Base-by-base conservation (phyloP, 2,329 filamentous ascomycete genomes). In the Penicillium nordicum region DNA sequence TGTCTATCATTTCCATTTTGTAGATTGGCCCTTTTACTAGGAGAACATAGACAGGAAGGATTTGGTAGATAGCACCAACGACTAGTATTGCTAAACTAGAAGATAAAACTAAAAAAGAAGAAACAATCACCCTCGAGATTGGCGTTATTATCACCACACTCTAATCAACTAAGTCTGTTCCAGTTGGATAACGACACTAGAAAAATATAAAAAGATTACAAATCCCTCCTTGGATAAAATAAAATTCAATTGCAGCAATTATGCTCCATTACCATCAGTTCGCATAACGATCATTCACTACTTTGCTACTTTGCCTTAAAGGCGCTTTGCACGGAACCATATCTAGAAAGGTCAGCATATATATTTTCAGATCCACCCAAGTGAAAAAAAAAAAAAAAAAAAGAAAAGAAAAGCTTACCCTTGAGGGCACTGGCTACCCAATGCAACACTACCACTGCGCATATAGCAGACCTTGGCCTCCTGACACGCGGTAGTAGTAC, bases 391-490 rank as follows among this genome's bases (percentile, higher is more conserved):
- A 32, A 21, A 21, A 21, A 21, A 38, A 5, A 27, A 65, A 65
- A n/a, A n/a, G n/a, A n/a, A n/a, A n/a, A n/a, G n/a, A n/a, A n/a
- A n/a, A n/a, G n/a, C n/a, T 59, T 55, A 82, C 57, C 82, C 82
- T 61, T 81, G 80, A 3, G 78, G 76, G 69, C 83, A 85, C 51
- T 74, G 67, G 51, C 69, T 74, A 0, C 82, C 82, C 48, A 85
- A 63, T 0, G 79, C 76, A 23, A 75, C 77, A 63, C 80, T 84
- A 2, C 81, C 83, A 69, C 78, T 80, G 37, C 83, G 70, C 74
- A 85, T 85, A 63, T 85, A 85, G 60, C 83, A 85, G 16, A 84
- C 72, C 72, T 83, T 84, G 1, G 82, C 82, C 45, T 71, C 64
- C 3, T 78, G 77, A 65, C 83, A 85, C 3, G 74, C 80, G 34